Evolutionary conservation across 2,329 filamentous ascomycete species (phyloP).

Genomic region (Fusarium graminum): DNA sequence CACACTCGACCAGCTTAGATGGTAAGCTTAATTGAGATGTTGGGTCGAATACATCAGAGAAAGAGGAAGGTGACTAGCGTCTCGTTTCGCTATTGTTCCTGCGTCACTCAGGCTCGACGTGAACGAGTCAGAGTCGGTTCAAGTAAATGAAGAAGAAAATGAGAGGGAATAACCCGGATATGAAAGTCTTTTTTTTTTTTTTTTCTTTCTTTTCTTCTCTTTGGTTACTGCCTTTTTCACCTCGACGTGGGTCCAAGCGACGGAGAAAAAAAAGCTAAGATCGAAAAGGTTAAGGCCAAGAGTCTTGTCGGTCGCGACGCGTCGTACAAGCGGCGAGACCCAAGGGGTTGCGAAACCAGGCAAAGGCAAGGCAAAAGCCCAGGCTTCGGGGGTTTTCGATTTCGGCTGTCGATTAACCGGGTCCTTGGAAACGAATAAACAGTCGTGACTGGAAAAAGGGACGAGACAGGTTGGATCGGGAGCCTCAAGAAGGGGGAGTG

Average conservation of each 20-base stretch:
- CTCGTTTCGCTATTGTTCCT: constrained; percentile 5
- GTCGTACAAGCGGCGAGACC: neutral
- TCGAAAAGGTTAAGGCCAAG: neutral
- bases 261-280: constrained; percentile 1
- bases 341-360: neutral
- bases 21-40: constrained; percentile 1
- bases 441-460: constrained; percentile 43
- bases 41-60: neutral
- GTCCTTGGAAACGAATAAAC: constrained; percentile 31
- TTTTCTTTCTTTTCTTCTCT: neutral
- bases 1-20: constrained; percentile 16
- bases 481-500: constrained; percentile 39
- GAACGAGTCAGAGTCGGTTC: constrained; percentile 10
- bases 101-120: constrained; percentile 5
- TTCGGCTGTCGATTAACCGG: constrained; percentile 15
- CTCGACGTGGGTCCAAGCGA: neutral
- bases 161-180: constrained; percentile 34
- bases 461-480: constrained; percentile 12
- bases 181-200: constrained; percentile 12
- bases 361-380: constrained; percentile 9
- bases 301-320: neutral
- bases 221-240: constrained; percentile 4
- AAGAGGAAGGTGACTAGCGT: neutral
- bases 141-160: neutral
- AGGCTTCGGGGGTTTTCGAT: neutral